Conservation (phyloP, 805 yeast species). For the Metschnikowia cubensis region DNA sequence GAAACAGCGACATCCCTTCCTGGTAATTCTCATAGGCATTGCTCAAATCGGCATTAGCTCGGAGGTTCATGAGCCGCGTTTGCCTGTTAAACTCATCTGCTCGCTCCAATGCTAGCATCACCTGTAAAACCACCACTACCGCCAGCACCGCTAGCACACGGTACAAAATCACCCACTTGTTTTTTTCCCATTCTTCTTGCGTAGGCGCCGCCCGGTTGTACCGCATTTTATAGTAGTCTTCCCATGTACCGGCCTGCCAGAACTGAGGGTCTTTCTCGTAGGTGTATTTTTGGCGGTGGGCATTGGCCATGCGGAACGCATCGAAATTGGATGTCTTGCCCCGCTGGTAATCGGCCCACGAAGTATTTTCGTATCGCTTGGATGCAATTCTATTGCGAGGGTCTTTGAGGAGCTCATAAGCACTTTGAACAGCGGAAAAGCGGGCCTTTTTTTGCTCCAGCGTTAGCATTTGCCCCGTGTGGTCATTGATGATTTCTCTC, state of each 20-base stretch:
- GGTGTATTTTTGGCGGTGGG: constrained; percentile 30
- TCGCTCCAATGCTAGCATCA: constrained; percentile 35
- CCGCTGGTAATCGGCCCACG: constrained; percentile 24
- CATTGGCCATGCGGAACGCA: constrained; percentile 36
- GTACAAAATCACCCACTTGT: constrained; percentile 43
- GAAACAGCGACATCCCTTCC: constrained; percentile 25
- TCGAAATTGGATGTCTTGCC: constrained; percentile 26
- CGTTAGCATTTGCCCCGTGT: constrained; percentile 27
- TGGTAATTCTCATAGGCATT: constrained; percentile 26
- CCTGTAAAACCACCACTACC: constrained; percentile 38
- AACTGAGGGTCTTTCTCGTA: constrained; percentile 41
- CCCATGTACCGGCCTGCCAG: constrained; percentile 65
- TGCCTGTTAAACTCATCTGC: constrained; percentile 30
- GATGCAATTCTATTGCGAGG: constrained; percentile 45
- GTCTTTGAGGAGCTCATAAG: constrained; percentile 46
- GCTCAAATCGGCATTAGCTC: constrained; percentile 28
- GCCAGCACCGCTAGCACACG: constrained; percentile 34
- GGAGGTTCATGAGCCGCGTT: constrained; percentile 22
- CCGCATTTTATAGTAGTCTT: constrained; percentile 49
- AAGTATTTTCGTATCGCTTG: constrained; percentile 23
- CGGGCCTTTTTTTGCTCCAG: constrained; percentile 29
- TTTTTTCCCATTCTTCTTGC: constrained; percentile 37
- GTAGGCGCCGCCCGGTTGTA: constrained; percentile 38
- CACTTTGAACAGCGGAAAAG: constrained; percentile 31
- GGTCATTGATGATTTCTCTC: constrained; percentile 21